Conservation (phyloP, 2,329 filamentous ascomycete species). For the Aureobasidium sp. region DNA sequence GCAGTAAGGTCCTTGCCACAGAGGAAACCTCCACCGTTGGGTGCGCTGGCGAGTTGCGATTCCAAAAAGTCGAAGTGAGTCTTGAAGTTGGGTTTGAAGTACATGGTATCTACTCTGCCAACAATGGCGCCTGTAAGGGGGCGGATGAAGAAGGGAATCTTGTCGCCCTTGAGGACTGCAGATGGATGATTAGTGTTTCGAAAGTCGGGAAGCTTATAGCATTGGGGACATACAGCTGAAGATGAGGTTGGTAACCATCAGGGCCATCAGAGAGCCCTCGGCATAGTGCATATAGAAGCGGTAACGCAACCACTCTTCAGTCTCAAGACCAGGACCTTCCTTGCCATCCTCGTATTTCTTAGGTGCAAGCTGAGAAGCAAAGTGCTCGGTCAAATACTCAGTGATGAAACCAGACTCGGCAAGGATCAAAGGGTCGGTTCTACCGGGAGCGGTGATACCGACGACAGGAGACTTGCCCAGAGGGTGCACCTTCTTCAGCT, state of each 20-base stretch:
- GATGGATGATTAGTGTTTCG: neutral
- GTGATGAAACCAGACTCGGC: slow-evolving; percentile 77
- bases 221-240: slow-evolving; percentile 42
- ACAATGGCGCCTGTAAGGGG: slow-evolving; percentile 54
- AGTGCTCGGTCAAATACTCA: slow-evolving; percentile 72
- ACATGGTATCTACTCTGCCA: slow-evolving; percentile 38
- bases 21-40: slow-evolving; percentile 44
- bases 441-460: slow-evolving; percentile 49
- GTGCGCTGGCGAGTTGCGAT: slow-evolving; percentile 40
- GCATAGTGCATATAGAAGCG: slow-evolving; percentile 73
- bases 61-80: slow-evolving; percentile 48
- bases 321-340: slow-evolving; percentile 49
- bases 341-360: slow-evolving; percentile 46
- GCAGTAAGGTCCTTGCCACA: slow-evolving; percentile 44
- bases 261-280: slow-evolving; percentile 76
- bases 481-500: slow-evolving; percentile 71
- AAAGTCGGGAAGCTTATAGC: too few relatives aligned
- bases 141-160: slow-evolving; percentile 61
- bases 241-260: slow-evolving; percentile 59
- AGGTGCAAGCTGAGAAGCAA: slow-evolving; percentile 47
- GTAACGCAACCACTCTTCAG: slow-evolving; percentile 54
- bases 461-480: slow-evolving; percentile 83
- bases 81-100: slow-evolving; percentile 42
- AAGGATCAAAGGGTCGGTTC: slow-evolving; percentile 52
- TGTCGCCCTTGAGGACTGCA: slow-evolving; percentile 17